A percentile compares a stretch with the other conserved stretches of the same genome.
Conservation (phyloP, 2,329 filamentous ascomycete genomes). For the Exophiala calicioides region DNA sequence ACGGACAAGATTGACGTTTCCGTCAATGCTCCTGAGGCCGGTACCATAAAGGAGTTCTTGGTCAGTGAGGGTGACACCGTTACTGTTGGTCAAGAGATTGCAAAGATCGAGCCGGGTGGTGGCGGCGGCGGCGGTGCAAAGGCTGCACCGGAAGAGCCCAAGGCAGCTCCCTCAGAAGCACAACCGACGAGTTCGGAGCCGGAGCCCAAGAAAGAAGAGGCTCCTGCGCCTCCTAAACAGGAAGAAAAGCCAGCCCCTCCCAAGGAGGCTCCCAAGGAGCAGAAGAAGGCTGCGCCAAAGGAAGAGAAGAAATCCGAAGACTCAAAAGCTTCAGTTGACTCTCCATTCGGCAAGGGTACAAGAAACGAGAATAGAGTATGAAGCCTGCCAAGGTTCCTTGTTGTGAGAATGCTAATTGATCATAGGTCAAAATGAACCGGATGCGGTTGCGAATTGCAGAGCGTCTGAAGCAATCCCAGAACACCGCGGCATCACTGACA, state of each 20-base stretch:
- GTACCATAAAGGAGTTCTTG: slow-evolving; percentile 87
- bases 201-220: slow-evolving; percentile 51
- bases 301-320: slow-evolving; percentile 35
- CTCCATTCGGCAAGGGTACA: slow-evolving; percentile 58
- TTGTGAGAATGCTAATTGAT: slow-evolving; percentile 20
- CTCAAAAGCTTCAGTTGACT: slow-evolving; percentile 29
- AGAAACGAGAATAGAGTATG: slow-evolving; percentile 86
- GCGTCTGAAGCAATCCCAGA: slow-evolving; percentile 98
- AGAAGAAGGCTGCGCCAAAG: slow-evolving; percentile 37
- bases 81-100: slow-evolving; percentile 85
- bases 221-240: slow-evolving; percentile 21
- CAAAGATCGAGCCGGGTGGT: slow-evolving; percentile 79
- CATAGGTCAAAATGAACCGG: slow-evolving; percentile 97
- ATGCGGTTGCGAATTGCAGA: slow-evolving; percentile 98
- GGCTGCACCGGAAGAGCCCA: slow-evolving; percentile 48
- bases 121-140: slow-evolving; percentile 58
- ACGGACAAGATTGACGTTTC: slow-evolving; percentile 99
- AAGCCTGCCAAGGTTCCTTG: slow-evolving; percentile 27
- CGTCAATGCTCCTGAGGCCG: slow-evolving; percentile 89
- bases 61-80: slow-evolving; percentile 95
- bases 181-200: slow-evolving; percentile 59
- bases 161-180: slow-evolving; percentile 49
- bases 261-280: slow-evolving; percentile 41
- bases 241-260: slow-evolving; percentile 31
- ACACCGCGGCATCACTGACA: slow-evolving; percentile 93